phyloP scores from a whole-genome alignment of 441 rosid species.

The Aquilaria agallochum region DNA sequence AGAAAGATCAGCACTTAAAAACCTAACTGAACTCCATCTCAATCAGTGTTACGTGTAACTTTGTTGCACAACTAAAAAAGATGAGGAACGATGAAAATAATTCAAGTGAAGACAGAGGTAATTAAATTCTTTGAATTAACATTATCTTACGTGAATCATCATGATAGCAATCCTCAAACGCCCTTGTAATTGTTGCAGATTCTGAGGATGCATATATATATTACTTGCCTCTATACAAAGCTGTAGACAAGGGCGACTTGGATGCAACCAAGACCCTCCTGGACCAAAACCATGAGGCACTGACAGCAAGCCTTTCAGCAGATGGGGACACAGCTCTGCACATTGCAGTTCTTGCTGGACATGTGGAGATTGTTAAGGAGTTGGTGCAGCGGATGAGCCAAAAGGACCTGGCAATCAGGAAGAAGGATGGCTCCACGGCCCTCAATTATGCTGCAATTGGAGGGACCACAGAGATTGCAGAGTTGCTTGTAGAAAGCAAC shows the following conservation, averaged over 20 bases:
- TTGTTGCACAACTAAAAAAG: no score
- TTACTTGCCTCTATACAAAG: constrained; percentile 30
- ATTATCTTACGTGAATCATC: no score
- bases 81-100: no score
- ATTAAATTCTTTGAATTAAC: no score
- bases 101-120: no score
- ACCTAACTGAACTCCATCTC: no score
- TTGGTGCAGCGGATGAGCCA: constrained; percentile 23
- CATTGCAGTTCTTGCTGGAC: constrained; percentile 39
- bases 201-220: constrained; percentile 11
- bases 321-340: constrained; percentile 40
- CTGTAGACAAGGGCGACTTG: constrained; percentile 37
- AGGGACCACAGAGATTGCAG: constrained; percentile 37
- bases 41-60: no score
- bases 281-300: constrained; percentile 18
- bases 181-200: background rate
- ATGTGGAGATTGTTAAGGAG: constrained; percentile 37
- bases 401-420: constrained; percentile 24
- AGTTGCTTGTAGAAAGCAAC: constrained; percentile 32
- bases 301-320: constrained; percentile 25
- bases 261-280: constrained; percentile 26
- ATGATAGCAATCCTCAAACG: no score
- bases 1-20: no score
- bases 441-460: constrained; percentile 39
- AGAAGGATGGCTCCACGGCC: constrained; percentile 37